These are phyloP conservation scores for Pestalotiopsis sp. DNA, from an alignment of 2,329 filamentous ascomycete species.

Conservation along the genomic window DNA sequence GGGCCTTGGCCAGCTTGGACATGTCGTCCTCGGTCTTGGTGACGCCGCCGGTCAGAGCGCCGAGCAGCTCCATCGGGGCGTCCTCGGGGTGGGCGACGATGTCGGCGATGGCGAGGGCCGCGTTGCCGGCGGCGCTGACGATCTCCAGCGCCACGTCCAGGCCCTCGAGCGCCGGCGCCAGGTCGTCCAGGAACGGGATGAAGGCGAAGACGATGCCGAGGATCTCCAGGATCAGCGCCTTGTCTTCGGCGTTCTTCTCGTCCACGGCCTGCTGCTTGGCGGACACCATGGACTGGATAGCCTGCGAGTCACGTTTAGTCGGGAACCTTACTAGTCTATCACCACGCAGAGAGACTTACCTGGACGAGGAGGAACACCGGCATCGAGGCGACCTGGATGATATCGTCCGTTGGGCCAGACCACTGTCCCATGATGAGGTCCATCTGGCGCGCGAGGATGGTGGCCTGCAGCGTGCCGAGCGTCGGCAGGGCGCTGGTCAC, in stretches of 20 bases:
- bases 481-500: neutral
- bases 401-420: neutral
- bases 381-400: slow-evolving; percentile 1
- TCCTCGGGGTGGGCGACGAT: no score
- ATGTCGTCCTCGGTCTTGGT: no score
- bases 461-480: neutral
- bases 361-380: neutral
- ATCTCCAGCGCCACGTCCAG: neutral
- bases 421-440: slow-evolving; percentile 3
- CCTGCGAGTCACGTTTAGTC: neutral
- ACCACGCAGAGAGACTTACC: neutral
- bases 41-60: no score
- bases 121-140: no score
- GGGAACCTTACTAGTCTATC: neutral
- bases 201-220: slow-evolving; percentile 3
- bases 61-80: no score
- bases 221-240: neutral
- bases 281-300: neutral
- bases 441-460: neutral
- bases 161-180: neutral
- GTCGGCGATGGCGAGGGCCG: no score
- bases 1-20: no score
- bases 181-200: neutral
- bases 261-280: neutral
- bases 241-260: neutral